phyloP scores from a whole-genome alignment of 257 asterid species.

The Solanum appendiculatum region DNA sequence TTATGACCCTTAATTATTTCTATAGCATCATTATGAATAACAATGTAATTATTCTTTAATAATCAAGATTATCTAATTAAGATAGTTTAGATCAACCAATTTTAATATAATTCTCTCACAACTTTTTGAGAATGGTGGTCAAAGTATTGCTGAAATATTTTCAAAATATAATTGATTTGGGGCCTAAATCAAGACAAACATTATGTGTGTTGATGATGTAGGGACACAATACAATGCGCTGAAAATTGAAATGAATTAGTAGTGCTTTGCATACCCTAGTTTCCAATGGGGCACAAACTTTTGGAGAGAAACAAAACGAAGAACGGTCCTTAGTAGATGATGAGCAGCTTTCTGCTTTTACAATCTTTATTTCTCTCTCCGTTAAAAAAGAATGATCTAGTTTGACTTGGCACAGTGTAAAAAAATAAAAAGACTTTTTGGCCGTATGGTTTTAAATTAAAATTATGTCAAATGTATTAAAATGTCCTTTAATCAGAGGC shows the following conservation, averaged over 20 bases:
- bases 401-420: too few relatives aligned
- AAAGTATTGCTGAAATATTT: neutral
- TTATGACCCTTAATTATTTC: neutral
- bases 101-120: neutral
- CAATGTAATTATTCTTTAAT: neutral
- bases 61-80: neutral
- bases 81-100: neutral
- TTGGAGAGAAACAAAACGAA: neutral
- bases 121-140: neutral
- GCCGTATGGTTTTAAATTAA: too few relatives aligned
- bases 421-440: too few relatives aligned
- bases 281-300: neutral
- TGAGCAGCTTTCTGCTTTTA: slow-evolving; percentile 1
- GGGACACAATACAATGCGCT: neutral
- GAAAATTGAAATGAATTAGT: neutral
- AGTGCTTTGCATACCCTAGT: slow-evolving; percentile 2
- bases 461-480: neutral
- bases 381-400: too few relatives aligned
- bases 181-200: neutral
- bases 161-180: neutral
- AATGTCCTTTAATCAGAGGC: too few relatives aligned
- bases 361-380: neutral
- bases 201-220: neutral
- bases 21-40: neutral
- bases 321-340: slow-evolving; percentile 1